Evolutionary conservation across 371 early-diverging fungal species (phyloP).

Genomic region (Mucor irregularis): DNA sequence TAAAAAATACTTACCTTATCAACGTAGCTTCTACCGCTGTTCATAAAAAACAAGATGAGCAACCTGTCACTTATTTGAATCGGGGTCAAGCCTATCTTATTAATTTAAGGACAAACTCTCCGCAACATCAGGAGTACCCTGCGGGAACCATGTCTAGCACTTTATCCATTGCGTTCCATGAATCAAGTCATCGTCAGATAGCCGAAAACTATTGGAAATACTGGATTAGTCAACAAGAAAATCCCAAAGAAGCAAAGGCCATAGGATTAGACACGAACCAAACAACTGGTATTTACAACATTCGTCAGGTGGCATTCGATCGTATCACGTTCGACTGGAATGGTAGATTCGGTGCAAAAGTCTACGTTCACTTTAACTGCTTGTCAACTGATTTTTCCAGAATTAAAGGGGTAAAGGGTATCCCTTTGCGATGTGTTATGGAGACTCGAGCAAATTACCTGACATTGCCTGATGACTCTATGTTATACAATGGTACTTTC

Average conservation of each 20-base stretch:
- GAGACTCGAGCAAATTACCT: slow-evolving; percentile 13
- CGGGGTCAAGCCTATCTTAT: slow-evolving; percentile 65
- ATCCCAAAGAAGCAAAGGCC: slow-evolving; percentile 63
- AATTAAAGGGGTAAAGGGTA: slow-evolving; percentile 86
- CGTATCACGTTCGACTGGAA: slow-evolving; percentile 78
- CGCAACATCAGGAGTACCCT: background rate
- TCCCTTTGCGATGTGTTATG: slow-evolving; percentile 62
- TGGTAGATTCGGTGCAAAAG: slow-evolving; percentile 66
- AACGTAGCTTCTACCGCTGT: slow-evolving; percentile 40
- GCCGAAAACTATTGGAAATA: slow-evolving; percentile 76
- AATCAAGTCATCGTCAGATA: slow-evolving; percentile 67
- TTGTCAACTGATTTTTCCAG: slow-evolving; percentile 83
- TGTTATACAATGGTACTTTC: slow-evolving; percentile 7
- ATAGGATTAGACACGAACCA: slow-evolving; percentile 53
- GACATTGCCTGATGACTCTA: slow-evolving; percentile 4
- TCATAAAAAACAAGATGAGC: slow-evolving; percentile 30
- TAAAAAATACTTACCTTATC: too few species aligned
- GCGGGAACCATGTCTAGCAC: slow-evolving; percentile 55
- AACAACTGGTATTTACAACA: slow-evolving; percentile 48
- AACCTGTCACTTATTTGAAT: slow-evolving; percentile 65
- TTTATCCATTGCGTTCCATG: slow-evolving; percentile 73
- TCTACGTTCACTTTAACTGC: slow-evolving; percentile 76
- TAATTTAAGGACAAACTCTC: slow-evolving; percentile 7
- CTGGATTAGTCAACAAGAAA: slow-evolving; percentile 75
- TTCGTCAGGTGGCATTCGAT: slow-evolving; percentile 67